Percentiles rank a stretch among this genome's conserved stretches.
Conservation (phyloP, 1,284 basidiomycete genomes). For the Gomphus bonarii region DNA sequence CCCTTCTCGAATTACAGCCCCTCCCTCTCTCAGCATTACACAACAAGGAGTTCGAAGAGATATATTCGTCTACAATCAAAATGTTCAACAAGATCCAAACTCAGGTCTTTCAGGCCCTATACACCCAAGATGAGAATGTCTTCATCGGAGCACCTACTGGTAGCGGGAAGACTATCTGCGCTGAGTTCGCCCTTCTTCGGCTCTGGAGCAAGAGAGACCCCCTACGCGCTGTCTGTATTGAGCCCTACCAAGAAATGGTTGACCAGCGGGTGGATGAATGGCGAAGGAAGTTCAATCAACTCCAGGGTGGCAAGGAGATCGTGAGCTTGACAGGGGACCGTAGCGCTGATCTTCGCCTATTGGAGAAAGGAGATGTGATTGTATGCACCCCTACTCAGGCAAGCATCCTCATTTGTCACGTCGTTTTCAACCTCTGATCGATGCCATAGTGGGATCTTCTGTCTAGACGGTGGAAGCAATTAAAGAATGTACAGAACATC, state of each 20-base stretch:
- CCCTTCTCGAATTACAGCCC: conserved; percentile 87
- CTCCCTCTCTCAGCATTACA: conserved; percentile 87
- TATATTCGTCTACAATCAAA: conserved; percentile 72
- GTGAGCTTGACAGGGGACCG: conserved; percentile 91
- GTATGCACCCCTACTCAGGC: conserved; percentile 86
- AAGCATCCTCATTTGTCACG: conserved; percentile 16
- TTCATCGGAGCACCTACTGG: conserved; percentile 96
- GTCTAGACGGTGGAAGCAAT: conserved; percentile 92
- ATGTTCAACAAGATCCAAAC: conserved; percentile 99
- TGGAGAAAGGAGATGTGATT: conserved; percentile 89
- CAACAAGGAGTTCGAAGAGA: conserved; percentile 81
- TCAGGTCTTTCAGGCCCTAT: conserved; percentile 96
- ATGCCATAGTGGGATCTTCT: conserved; percentile 82
- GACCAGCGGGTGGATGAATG: conserved; percentile 85
- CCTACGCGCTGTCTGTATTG: conserved; percentile 88
- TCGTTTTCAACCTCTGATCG: conserved; percentile 7
- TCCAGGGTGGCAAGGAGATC: conserved; percentile 89
- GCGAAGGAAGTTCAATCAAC: conserved; percentile 71
- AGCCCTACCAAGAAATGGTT: conserved; percentile 97
- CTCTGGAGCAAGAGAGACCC: conserved; percentile 84
- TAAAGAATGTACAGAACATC: conserved; percentile 93
- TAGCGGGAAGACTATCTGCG: conserved; percentile 94
- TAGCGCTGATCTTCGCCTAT: conserved; percentile 82
- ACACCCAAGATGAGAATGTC: conserved; percentile 92
- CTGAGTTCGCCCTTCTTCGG: conserved; percentile 89